A percentile compares a stretch with the other conserved stretches of the same genome.
phyloP scores from a whole-genome alignment of 1,284 basidiomycete species.

The Pyrrhoderma noxium region DNA sequence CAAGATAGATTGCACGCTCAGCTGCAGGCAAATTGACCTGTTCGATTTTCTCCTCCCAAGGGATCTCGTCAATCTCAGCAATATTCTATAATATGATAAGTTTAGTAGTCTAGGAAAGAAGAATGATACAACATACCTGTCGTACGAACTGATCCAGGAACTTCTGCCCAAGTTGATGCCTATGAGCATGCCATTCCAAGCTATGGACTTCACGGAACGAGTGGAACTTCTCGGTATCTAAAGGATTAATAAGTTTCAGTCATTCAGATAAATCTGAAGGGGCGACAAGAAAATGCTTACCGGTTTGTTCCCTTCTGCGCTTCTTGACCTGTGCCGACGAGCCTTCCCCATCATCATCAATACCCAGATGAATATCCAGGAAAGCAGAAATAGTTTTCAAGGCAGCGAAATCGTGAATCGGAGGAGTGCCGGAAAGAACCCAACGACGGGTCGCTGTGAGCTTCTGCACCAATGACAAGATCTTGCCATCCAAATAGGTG shows the following conservation, averaged over 20 bases:
- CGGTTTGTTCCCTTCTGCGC: slow-evolving; percentile 76
- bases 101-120: neutral
- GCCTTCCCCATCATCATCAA: slow-evolving; percentile 85
- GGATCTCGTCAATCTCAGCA: slow-evolving; percentile 94
- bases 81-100: slow-evolving; percentile 58
- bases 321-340: slow-evolving; percentile 70
- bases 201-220: slow-evolving; percentile 94
- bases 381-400: slow-evolving; percentile 88
- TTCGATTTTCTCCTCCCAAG: slow-evolving; percentile 63
- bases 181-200: slow-evolving; percentile 85
- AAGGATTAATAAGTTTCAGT: slow-evolving; percentile 2
- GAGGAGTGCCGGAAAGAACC: slow-evolving; percentile 96
- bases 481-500: slow-evolving; percentile 82
- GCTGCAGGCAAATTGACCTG: slow-evolving; percentile 80
- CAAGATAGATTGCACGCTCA: slow-evolving; percentile 91
- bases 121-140: slow-evolving; percentile 45
- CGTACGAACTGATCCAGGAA: slow-evolving; percentile 84
- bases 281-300: slow-evolving; percentile 30
- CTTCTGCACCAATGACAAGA: slow-evolving; percentile 72
- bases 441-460: slow-evolving; percentile 78
- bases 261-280: slow-evolving; percentile 8
- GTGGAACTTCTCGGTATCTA: slow-evolving; percentile 88
- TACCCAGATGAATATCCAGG: slow-evolving; percentile 79
- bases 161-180: slow-evolving; percentile 75
- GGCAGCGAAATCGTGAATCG: slow-evolving; percentile 85